Base-by-base conservation (phyloP, 2,329 filamentous ascomycete species). In the Alternaria ethzedia region DNA sequence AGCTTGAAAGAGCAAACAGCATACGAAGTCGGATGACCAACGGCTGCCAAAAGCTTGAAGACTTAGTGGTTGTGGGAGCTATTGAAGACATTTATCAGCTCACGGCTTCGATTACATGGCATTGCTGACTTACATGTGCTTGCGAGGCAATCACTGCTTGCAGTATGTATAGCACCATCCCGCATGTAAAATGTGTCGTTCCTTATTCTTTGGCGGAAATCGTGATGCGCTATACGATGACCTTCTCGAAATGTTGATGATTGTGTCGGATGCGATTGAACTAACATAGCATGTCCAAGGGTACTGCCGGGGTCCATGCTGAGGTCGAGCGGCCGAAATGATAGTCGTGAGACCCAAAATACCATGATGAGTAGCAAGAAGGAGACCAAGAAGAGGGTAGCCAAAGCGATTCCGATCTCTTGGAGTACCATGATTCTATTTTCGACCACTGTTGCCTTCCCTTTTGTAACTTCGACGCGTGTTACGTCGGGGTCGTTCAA, bases 271-370 rank as follows among this genome's bases (percentile, higher is more conserved):
- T 52, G 59, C 47, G 8, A 7, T 8, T 57, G 25, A 6, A 69
- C 32, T 20, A 71, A 28, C n/a, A 63, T 23, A 43, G 52, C 49
- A 30, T 69, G 36, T 6, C 68, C 66, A 15, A 72, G 50, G 17
- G 66, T 61, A 20, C 67, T 72, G 5, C 55, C 54, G 17, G 68
- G 70, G 52, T 73, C 70, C 5, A 62, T 56, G 50, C 21, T 51
- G 5, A 73, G 56, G 26, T 70, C 45, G 25, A 71, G 63, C n/a
- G 69, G 66, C 32, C 66, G 59, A 28, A 26, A 21, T n/a, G n/a
- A 11, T 4, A 68, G 23, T 6, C 70, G 61, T 21, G 68, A 70
- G 17, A 26, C 45, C 61, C 62, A 70, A 11, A 67, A 57, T 13
- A 65, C 28, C 5, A 59, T n/a, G 3, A 36, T 36, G 32, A 64